phyloP scores from a whole-genome alignment of 768 basidiomycete species.

The Cytidiella melzeri region DNA sequence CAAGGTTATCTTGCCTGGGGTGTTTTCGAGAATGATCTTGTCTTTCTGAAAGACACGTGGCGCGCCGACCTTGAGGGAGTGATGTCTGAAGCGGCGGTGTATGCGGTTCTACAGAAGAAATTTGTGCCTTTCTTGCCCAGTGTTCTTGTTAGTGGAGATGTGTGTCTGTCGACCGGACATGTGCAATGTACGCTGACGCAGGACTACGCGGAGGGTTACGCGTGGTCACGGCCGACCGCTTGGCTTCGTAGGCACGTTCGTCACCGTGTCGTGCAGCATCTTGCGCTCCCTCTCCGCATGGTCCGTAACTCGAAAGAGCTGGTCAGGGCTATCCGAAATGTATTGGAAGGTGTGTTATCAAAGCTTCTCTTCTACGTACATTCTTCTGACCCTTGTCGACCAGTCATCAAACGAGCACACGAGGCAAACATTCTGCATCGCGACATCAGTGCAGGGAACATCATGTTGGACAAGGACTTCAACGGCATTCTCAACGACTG shows the following conservation, averaged over 20 bases:
- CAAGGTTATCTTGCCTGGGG: no score
- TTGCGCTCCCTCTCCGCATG: neutral
- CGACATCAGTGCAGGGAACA: neutral
- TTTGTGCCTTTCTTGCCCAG: neutral
- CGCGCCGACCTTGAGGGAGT: neutral
- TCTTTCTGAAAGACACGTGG: constrained; percentile 1
- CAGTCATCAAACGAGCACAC: neutral
- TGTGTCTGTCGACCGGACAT: neutral
- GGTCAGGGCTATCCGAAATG: neutral
- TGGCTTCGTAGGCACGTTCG: neutral
- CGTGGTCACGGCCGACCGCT: neutral
- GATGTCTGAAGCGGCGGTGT: neutral
- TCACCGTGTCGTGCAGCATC: neutral
- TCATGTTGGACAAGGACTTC: neutral
- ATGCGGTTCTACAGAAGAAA: neutral
- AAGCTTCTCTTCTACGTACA: neutral
- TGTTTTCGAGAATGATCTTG: no score
- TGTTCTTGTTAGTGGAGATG: neutral
- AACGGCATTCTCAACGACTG: neutral
- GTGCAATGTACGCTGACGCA: neutral
- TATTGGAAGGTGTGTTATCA: neutral
- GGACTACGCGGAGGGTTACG: neutral
- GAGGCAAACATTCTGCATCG: neutral
- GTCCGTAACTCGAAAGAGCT: neutral
- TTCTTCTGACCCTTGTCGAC: neutral